These are phyloP conservation scores for Phycomyces nitens DNA, from an alignment of 192 early-diverging fungal species.

Conservation along the genomic window DNA sequence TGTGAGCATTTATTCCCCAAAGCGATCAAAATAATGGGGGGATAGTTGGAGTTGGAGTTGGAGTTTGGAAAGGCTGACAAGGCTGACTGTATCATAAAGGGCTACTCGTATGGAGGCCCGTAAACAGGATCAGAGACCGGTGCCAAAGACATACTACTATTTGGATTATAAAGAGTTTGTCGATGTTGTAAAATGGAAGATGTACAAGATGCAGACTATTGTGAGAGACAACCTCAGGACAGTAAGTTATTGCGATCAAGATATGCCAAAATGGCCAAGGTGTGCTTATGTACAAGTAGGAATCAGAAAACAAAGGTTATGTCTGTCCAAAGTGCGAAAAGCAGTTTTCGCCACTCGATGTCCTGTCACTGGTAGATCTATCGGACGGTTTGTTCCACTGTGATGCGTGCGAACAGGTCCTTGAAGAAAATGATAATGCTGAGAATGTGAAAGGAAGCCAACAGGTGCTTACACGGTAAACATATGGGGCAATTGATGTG, in stretches of 20 bases:
- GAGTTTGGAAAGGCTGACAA: no score
- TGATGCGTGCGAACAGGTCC: slow-evolving; percentile 54
- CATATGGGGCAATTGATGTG: no score
- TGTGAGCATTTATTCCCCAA: slow-evolving; percentile 30
- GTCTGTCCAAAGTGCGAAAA: slow-evolving; percentile 58
- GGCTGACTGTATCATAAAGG: slow-evolving; percentile 22
- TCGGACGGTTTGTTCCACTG: slow-evolving; percentile 49
- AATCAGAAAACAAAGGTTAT: slow-evolving; percentile 69
- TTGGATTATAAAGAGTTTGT: slow-evolving; percentile 94
- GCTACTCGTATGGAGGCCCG: slow-evolving; percentile 50
- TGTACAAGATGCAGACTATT: slow-evolving; percentile 74
- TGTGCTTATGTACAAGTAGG: no score
- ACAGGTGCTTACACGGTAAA: slow-evolving; percentile 46
- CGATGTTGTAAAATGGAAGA: slow-evolving; percentile 88
- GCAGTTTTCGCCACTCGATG: slow-evolving; percentile 60
- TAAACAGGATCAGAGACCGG: slow-evolving; percentile 53
- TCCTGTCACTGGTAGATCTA: slow-evolving; percentile 45
- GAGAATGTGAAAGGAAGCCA: slow-evolving; percentile 55
- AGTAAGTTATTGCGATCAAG: slow-evolving; percentile 30
- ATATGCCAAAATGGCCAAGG: no score
- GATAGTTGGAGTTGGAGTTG: no score
- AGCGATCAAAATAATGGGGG: no score
- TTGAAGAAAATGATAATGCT: slow-evolving; percentile 61
- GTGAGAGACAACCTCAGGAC: slow-evolving; percentile 56
- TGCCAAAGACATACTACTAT: slow-evolving; percentile 74